Evolutionary conservation across 148 eudicot species (phyloP).

Genomic region (Rhododendron molle): DNA sequence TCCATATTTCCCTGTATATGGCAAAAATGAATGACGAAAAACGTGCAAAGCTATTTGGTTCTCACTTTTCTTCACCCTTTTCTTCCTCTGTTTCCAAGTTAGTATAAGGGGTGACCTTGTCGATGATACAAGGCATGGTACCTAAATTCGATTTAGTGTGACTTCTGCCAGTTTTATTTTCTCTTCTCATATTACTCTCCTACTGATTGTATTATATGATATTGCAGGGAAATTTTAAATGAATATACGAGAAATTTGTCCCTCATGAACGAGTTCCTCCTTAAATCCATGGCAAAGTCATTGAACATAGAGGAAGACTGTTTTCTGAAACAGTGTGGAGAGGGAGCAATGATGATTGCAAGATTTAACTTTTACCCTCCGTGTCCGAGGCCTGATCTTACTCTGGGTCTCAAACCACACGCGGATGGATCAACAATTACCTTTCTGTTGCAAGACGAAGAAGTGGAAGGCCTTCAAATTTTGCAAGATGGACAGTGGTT

Average conservation of each 20-base stretch:
- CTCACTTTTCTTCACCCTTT: too few relatives aligned
- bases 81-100: too few relatives aligned
- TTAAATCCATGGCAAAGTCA: conserved; percentile 31
- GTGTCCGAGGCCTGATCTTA: conserved; percentile 25
- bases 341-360: conserved; percentile 10
- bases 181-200: too few relatives aligned
- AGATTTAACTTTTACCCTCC: conserved; percentile 35
- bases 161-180: too few relatives aligned
- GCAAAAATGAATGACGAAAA: not conserved
- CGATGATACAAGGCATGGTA: too few relatives aligned
- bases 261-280: conserved; percentile 16
- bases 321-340: conserved; percentile 30
- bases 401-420: conserved; percentile 30
- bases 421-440: conserved; percentile 29
- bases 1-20: too few relatives aligned
- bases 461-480: conserved; percentile 30
- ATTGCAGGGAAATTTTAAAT: conserved; percentile 22
- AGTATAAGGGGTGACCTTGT: too few relatives aligned
- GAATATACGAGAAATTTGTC: conserved; percentile 20
- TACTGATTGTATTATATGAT: not conserved
- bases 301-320: conserved; percentile 27
- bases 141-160: too few relatives aligned
- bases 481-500: conserved; percentile 30
- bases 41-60: too few relatives aligned
- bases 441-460: conserved; percentile 29